These are phyloP conservation scores for Phytophthora niederhauseri DNA, from an alignment of 352 stramenopile species.

Conservation along the genomic window DNA sequence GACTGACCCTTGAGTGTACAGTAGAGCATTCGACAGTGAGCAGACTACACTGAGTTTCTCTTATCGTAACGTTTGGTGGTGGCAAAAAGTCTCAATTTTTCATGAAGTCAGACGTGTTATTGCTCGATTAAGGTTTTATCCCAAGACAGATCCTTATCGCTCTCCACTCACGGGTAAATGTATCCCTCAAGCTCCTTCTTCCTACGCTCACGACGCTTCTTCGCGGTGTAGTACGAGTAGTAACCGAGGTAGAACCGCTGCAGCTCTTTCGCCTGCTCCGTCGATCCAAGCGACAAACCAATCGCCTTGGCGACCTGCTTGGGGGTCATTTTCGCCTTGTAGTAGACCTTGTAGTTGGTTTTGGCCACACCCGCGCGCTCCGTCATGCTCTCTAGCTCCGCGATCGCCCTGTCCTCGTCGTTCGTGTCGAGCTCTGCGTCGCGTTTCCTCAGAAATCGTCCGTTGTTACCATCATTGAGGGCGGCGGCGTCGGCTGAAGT, in stretches of 20 bases:
- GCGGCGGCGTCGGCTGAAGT: background rate
- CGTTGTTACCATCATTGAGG: background rate
- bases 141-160: background rate
- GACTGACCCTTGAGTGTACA: too few relatives aligned
- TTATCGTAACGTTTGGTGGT: too few relatives aligned
- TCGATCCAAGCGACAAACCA: background rate
- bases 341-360: conserved; percentile 7
- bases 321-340: conserved; percentile 15
- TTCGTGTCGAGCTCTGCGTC: conserved; percentile 2
- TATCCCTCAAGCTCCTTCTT: conserved; percentile 1
- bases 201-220: background rate
- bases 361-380: background rate
- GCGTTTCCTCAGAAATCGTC: conserved; percentile 7
- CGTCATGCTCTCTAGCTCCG: background rate
- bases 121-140: background rate
- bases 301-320: conserved; percentile 11
- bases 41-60: too few relatives aligned
- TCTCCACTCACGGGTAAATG: background rate
- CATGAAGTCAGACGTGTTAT: background rate
- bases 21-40: too few relatives aligned
- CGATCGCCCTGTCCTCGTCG: conserved; percentile 10
- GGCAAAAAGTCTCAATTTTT: too few relatives aligned
- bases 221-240: conserved; percentile 19
- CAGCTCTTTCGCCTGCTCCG: conserved; percentile 1
- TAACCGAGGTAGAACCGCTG: conserved; percentile 23